Conservation (phyloP, 805 yeast species). For the Blastobotrys terrestris region DNA sequence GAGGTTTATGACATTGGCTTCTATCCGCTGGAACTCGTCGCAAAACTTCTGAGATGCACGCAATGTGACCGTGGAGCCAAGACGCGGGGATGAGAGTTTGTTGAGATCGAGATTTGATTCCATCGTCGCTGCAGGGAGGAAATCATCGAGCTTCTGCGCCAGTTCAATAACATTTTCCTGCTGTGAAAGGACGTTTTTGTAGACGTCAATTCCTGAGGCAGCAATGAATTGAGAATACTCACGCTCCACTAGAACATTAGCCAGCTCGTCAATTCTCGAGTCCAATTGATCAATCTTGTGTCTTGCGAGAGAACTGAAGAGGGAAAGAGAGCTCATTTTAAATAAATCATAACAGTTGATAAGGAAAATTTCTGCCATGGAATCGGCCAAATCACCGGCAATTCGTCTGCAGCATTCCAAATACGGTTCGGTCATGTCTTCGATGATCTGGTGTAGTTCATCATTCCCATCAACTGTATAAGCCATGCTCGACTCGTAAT, state of each 20-base stretch:
- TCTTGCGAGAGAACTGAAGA: slow-evolving; percentile 25
- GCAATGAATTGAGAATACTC: slow-evolving; percentile 21
- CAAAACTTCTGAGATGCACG: slow-evolving; percentile 29
- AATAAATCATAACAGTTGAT: slow-evolving; percentile 34
- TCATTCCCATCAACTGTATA: slow-evolving; percentile 13
- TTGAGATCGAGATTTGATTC: slow-evolving; percentile 27
- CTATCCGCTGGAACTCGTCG: slow-evolving; percentile 26
- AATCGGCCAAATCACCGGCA: slow-evolving; percentile 24
- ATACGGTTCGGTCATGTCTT: slow-evolving; percentile 30
- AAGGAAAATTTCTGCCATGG: slow-evolving; percentile 27
- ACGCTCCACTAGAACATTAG: slow-evolving; percentile 22
- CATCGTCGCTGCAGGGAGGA: slow-evolving; percentile 31
- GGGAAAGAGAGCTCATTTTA: slow-evolving; percentile 23
- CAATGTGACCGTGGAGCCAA: slow-evolving; percentile 27
- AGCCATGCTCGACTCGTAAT: slow-evolving; percentile 32
- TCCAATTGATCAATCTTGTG: slow-evolving; percentile 28
- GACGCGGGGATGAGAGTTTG: slow-evolving; percentile 30
- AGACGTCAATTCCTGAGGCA: slow-evolving; percentile 19
- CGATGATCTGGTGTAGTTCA: slow-evolving; percentile 22
- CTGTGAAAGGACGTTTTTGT: slow-evolving; percentile 6
- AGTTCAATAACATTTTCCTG: slow-evolving; percentile 15
- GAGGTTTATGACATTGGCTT: slow-evolving; percentile 22
- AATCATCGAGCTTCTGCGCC: slow-evolving; percentile 27
- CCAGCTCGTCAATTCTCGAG: slow-evolving; percentile 22
- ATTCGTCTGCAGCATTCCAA: slow-evolving; percentile 26